Evolutionary conservation across 352 stramenopile genomes (phyloP).

Genomic region (Phytophthora pinifolia): DNA sequence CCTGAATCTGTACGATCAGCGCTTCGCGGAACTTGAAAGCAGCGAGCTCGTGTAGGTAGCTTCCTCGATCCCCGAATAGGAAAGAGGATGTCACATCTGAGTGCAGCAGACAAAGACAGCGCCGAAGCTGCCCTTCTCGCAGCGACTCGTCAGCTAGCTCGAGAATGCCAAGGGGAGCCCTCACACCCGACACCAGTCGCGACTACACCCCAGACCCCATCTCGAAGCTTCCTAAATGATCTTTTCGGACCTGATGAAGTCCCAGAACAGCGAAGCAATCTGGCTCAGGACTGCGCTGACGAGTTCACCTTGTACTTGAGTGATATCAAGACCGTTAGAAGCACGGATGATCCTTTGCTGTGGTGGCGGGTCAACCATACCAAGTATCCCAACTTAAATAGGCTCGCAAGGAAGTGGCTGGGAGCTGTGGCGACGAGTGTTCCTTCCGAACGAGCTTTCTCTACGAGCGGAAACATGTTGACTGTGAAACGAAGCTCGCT

Average conservation of each 20-base stretch:
- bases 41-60: slow-evolving; percentile 8
- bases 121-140: neutral
- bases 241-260: neutral
- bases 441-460: slow-evolving; percentile 14
- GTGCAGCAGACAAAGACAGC: slow-evolving; percentile 1
- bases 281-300: neutral
- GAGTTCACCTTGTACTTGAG: slow-evolving; percentile 9
- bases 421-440: slow-evolving; percentile 12
- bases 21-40: slow-evolving; percentile 1
- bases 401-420: slow-evolving; percentile 6
- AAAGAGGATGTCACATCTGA: slow-evolving; percentile 9
- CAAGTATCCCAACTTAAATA: slow-evolving; percentile 6
- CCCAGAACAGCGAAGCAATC: neutral
- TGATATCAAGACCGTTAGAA: slow-evolving; percentile 1
- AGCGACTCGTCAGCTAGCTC: neutral
- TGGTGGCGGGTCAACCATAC: slow-evolving; percentile 4
- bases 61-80: slow-evolving; percentile 1
- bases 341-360: neutral
- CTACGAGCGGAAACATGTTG: slow-evolving; percentile 8
- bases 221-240: neutral
- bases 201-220: neutral
- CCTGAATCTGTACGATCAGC: slow-evolving; percentile 2
- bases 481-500: slow-evolving; percentile 10
- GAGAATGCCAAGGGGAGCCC: neutral
- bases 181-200: neutral